Conservation (phyloP, 2,329 filamentous ascomycete genomes). For the Botrytis deweyae region DNA sequence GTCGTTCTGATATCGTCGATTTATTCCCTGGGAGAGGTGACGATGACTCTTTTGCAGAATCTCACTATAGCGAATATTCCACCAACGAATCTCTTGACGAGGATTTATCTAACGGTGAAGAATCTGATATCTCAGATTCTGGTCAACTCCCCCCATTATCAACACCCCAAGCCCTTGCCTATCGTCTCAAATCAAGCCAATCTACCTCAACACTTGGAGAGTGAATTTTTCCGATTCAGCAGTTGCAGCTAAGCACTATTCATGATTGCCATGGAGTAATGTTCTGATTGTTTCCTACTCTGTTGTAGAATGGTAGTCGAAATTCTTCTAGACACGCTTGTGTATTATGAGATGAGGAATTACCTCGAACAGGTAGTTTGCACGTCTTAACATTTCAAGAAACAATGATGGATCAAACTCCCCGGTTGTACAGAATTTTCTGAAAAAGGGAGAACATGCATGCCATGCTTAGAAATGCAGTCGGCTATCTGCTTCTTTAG, state of each 20-base stretch:
- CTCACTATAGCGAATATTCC: not conserved
- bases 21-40: not conserved
- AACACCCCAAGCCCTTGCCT: not conserved
- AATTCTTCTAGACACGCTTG: not conserved
- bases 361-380: not conserved
- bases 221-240: too few relatives aligned
- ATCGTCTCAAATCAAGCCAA: not conserved
- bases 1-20: not conserved
- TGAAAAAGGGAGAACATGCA: not conserved
- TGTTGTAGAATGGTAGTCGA: not conserved
- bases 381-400: fast-evolving
- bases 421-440: not conserved
- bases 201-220: not conserved
- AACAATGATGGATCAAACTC: not conserved
- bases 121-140: not conserved
- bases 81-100: too few relatives aligned
- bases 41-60: too few relatives aligned
- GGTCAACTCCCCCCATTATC: too few relatives aligned
- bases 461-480: not conserved
- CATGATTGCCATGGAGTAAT: not conserved
- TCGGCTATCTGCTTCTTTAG: not conserved
- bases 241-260: not conserved
- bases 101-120: not conserved
- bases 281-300: not conserved
- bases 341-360: not conserved